phyloP scores from a whole-genome alignment of 2,329 filamentous ascomycete species.

The Pseudogymnoascus sp. region DNA sequence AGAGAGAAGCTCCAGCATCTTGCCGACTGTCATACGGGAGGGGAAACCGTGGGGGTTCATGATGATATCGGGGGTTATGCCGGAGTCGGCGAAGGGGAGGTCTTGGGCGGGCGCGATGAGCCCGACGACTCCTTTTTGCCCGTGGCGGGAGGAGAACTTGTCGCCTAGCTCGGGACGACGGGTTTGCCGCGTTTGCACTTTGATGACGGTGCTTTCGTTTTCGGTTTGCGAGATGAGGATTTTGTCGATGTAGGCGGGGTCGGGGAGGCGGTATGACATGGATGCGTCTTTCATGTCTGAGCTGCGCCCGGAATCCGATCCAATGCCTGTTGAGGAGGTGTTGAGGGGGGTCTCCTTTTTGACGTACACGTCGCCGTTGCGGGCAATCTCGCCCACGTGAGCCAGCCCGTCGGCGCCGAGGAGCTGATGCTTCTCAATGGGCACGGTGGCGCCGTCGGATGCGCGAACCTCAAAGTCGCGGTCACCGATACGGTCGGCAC shows the following conservation, averaged over 20 bases:
- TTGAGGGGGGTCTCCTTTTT: conserved; percentile 84
- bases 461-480: conserved; percentile 41
- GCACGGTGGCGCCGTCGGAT: conserved; percentile 53
- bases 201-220: conserved; percentile 76
- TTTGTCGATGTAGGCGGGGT: conserved; percentile 89
- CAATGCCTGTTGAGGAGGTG: conserved; percentile 63
- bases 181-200: conserved; percentile 94
- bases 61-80: conserved; percentile 95
- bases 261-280: conserved; percentile 72
- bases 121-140: conserved; percentile 94
- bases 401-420: conserved; percentile 84
- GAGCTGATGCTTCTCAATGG: conserved; percentile 60
- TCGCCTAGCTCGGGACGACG: conserved; percentile 90
- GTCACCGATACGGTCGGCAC: conserved; percentile 55
- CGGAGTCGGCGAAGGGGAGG: conserved; percentile 87
- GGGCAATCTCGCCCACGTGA: conserved; percentile 72
- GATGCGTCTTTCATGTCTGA: conserved; percentile 58
- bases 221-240: conserved; percentile 90
- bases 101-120: conserved; percentile 96
- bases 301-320: conserved; percentile 54
- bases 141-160: conserved; percentile 97
- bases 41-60: conserved; percentile 99
- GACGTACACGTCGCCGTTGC: conserved; percentile 75
- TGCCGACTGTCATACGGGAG: conserved; percentile 98
- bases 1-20: conserved; percentile 88